Evolutionary conservation across 1,284 basidiomycete species (phyloP).

Genomic region (Austroboletus novae-zelandiae): DNA sequence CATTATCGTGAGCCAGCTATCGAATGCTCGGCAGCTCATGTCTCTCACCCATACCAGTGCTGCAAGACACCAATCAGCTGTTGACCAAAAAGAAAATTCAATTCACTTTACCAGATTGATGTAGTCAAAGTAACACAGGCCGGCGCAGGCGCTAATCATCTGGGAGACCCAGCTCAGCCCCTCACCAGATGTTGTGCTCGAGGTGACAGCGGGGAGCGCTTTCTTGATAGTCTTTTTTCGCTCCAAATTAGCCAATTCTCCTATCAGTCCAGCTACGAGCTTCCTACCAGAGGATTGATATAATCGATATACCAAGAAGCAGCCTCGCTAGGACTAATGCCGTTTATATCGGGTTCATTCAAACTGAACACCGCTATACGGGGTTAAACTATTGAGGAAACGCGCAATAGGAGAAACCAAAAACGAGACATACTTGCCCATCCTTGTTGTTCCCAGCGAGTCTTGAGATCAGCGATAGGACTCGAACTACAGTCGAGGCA

Average conservation of each 20-base stretch:
- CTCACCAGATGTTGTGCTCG: constrained; percentile 26
- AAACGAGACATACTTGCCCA: constrained; percentile 30
- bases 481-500: constrained; percentile 37
- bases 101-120: constrained; percentile 27
- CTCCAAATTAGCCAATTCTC: background rate
- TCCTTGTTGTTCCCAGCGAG: constrained; percentile 30
- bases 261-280: background rate
- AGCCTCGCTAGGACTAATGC: constrained; percentile 28
- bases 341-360: constrained; percentile 36
- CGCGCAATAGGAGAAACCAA: background rate
- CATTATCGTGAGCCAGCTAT: background rate
- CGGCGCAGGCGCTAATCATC: constrained; percentile 33
- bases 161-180: constrained; percentile 36
- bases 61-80: constrained; percentile 1
- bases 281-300: constrained; percentile 35
- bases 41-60: constrained; percentile 37
- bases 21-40: background rate
- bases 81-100: background rate
- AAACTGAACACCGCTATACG: constrained; percentile 35
- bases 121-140: constrained; percentile 33
- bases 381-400: background rate
- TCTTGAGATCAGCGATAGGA: constrained; percentile 31
- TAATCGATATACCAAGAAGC: constrained; percentile 37
- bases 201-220: constrained; percentile 36
- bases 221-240: constrained; percentile 30